Conservation (phyloP, 208 protist species). For the Leishmania tarentolae region DNA sequence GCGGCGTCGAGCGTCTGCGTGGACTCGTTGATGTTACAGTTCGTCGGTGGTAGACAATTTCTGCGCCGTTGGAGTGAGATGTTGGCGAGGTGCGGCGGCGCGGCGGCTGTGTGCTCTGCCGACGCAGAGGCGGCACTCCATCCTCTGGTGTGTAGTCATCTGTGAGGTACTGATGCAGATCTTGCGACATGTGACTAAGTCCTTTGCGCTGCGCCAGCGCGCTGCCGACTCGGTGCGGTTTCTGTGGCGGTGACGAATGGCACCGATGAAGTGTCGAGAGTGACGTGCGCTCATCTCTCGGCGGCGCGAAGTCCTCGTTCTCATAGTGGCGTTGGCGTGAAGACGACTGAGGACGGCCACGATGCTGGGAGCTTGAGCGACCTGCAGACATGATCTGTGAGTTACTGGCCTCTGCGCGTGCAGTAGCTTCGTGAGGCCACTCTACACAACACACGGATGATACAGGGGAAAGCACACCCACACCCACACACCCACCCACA, state of each 20-base stretch:
- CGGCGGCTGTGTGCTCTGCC: conserved; percentile 43
- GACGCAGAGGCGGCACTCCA: conserved; percentile 26
- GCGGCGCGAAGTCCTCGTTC: conserved; percentile 11
- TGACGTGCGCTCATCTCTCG: not conserved
- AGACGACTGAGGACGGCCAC: conserved; percentile 13
- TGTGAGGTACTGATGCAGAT: not conserved
- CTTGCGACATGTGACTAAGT: conserved; percentile 1
- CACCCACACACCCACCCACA: not conserved
- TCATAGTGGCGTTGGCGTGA: conserved; percentile 15
- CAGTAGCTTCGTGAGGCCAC: not conserved
- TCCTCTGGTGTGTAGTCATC: conserved; percentile 25
- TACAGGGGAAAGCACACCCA: not conserved
- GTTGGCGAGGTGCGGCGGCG: conserved; percentile 23
- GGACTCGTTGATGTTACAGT: conserved; percentile 20
- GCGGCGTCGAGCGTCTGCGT: conserved; percentile 1
- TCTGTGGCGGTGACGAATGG: conserved; percentile 1
- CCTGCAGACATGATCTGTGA: conserved; percentile 13
- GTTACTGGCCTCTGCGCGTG: not conserved
- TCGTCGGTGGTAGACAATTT: conserved; percentile 21
- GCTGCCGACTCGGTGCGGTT: conserved; percentile 23
- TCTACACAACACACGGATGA: not conserved
- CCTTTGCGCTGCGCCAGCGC: conserved; percentile 13
- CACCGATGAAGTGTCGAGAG: conserved; percentile 17
- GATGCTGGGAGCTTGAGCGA: conserved; percentile 18
- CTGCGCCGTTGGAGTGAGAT: conserved; percentile 9